phyloP scores from a whole-genome alignment of 352 stramenopile genomes.

The Phytophthora podocarpi region DNA sequence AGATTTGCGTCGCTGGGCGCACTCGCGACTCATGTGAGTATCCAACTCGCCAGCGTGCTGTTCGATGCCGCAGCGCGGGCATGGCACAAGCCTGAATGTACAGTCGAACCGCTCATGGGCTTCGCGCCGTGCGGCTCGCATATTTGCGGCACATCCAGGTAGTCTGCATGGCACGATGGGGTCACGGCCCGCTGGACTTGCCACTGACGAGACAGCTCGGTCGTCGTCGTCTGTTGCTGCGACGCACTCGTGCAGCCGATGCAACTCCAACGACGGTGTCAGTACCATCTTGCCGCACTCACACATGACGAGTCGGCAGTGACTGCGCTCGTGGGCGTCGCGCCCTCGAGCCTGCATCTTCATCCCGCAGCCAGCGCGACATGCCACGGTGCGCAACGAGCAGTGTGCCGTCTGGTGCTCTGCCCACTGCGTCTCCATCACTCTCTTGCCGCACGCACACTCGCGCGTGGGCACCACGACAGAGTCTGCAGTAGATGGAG shows the following conservation, averaged over 20 bases:
- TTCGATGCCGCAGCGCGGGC: slow-evolving; percentile 46
- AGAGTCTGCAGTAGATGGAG: neutral
- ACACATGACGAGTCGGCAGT: slow-evolving; percentile 71
- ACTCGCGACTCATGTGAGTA: slow-evolving; percentile 57
- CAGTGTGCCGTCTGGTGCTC: slow-evolving; percentile 41
- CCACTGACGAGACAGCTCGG: neutral
- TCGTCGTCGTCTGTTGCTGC: slow-evolving; percentile 29
- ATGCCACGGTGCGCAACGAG: slow-evolving; percentile 51
- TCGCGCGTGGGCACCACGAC: slow-evolving; percentile 15
- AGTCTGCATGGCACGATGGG: slow-evolving; percentile 18
- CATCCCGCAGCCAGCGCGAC: slow-evolving; percentile 54
- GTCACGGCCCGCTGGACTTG: slow-evolving; percentile 6
- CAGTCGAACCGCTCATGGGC: slow-evolving; percentile 33
- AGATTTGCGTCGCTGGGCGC: slow-evolving; percentile 23
- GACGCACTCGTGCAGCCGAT: slow-evolving; percentile 57
- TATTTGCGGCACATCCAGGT: slow-evolving; percentile 9
- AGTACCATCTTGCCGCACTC: slow-evolving; percentile 70
- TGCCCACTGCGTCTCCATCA: slow-evolving; percentile 32
- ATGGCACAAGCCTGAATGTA: slow-evolving; percentile 54
- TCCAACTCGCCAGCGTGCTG: slow-evolving; percentile 43
- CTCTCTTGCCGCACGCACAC: slow-evolving; percentile 50
- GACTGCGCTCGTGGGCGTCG: slow-evolving; percentile 71
- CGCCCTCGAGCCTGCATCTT: slow-evolving; percentile 54
- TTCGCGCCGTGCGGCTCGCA: slow-evolving; percentile 12
- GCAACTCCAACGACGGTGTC: slow-evolving; percentile 53